phyloP scores from a whole-genome alignment of 495 filamentous ascomycete species.

The Pseudoneurospora amorphoporcata region DNA sequence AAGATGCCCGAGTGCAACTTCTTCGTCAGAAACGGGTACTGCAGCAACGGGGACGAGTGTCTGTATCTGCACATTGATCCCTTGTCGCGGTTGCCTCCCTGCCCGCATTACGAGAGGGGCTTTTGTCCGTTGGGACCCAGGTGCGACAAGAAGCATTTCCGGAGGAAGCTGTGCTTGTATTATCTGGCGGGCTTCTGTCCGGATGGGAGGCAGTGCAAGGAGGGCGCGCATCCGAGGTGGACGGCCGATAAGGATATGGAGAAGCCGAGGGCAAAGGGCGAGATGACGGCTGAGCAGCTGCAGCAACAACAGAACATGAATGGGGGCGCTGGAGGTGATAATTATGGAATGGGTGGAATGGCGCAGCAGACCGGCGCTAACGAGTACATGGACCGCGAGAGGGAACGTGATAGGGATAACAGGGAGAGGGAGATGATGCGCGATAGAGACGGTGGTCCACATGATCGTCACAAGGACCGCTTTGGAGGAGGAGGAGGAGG shows the following conservation, averaged over 20 bases:
- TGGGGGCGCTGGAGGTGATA: background rate
- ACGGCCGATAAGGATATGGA: constrained; percentile 50
- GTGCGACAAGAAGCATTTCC: constrained; percentile 79
- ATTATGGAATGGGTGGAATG: background rate
- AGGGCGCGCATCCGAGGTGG: constrained; percentile 76
- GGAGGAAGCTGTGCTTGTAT: constrained; percentile 65
- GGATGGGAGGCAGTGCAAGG: constrained; percentile 63
- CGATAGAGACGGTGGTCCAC: constrained; percentile 21
- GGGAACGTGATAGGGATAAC: constrained; percentile 9
- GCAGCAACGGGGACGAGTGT: constrained; percentile 92
- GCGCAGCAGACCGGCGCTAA: background rate
- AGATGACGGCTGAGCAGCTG: constrained; percentile 44
- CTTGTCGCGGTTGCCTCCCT: constrained; percentile 65
- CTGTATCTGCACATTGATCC: constrained; percentile 92
- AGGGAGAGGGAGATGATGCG: constrained; percentile 14
- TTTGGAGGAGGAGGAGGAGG: constrained; percentile 20
- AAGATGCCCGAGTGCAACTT: constrained; percentile 97
- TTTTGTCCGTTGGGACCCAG: constrained; percentile 84
- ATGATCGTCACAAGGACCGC: constrained; percentile 23
- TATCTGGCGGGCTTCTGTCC: constrained; percentile 95
- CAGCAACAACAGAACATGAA: constrained; percentile 21
- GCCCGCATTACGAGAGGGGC: constrained; percentile 89
- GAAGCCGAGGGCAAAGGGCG: constrained; percentile 54
- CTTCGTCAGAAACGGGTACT: constrained; percentile 81
- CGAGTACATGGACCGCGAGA: constrained; percentile 6